phyloP scores from a whole-genome alignment of 805 yeast genomes.

The Torulaspora delbrueckii region DNA sequence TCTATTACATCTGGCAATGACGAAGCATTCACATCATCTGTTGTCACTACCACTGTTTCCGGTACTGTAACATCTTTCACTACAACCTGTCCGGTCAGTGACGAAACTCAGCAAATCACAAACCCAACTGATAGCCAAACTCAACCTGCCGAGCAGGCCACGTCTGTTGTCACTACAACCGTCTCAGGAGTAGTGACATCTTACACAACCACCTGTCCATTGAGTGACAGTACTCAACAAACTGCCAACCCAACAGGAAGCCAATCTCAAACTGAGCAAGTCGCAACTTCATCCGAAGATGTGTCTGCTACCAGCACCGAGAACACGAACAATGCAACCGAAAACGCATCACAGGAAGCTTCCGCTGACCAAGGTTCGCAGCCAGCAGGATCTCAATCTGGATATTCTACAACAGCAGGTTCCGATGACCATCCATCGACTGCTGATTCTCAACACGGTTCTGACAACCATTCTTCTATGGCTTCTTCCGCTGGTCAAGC shows the following conservation, averaged over 20 bases:
- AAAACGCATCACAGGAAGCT: neutral
- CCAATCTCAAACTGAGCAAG: neutral
- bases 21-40: neutral
- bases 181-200: slow-evolving; percentile 7
- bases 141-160: neutral
- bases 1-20: neutral
- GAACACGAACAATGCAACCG: neutral
- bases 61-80: slow-evolving; percentile 6
- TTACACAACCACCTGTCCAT: slow-evolving; percentile 5
- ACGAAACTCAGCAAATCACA: neutral
- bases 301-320: neutral
- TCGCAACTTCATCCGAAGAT: neutral
- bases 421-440: too few species aligned
- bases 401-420: neutral
- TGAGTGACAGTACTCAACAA: neutral
- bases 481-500: neutral
- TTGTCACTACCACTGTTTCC: slow-evolving; percentile 1
- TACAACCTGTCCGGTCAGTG: slow-evolving; percentile 4
- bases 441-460: neutral
- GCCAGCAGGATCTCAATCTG: neutral
- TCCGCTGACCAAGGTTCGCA: neutral
- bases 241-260: neutral
- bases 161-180: slow-evolving; percentile 4
- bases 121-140: neutral
- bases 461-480: neutral